Percentiles rank a stretch among this genome's conserved stretches.
Evolutionary conservation across 78 protist species (phyloP).

Genomic region (Dictyostelium intermedium): DNA sequence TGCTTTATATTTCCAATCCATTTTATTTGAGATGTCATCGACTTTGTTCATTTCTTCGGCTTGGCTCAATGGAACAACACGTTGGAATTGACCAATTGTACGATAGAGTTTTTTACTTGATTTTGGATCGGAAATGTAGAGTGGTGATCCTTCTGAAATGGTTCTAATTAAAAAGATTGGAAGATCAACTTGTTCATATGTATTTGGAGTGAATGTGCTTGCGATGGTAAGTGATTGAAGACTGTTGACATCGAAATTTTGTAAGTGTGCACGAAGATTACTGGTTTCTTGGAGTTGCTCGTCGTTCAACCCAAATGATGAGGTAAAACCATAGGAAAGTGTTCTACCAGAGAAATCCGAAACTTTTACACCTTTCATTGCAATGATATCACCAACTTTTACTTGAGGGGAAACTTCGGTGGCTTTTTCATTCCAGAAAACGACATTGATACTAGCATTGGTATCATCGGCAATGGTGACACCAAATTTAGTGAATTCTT

Average conservation of each 20-base stretch:
- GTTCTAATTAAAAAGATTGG: constrained; percentile 3
- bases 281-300: not conserved
- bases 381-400: constrained; percentile 25
- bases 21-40: not conserved
- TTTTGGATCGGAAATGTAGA: not conserved
- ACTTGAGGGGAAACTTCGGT: not conserved
- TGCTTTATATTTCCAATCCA: not conserved
- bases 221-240: not conserved
- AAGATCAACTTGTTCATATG: not conserved
- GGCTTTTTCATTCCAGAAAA: constrained; percentile 1
- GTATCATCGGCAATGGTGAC: not conserved
- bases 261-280: not conserved
- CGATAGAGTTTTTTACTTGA: not conserved
- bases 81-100: not conserved
- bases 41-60: not conserved
- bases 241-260: not conserved
- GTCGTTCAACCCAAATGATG: not conserved
- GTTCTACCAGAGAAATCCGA: not conserved
- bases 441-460: not conserved
- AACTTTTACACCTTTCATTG: constrained; percentile 1
- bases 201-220: not conserved
- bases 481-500: not conserved
- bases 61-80: not conserved
- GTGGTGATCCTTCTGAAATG: not conserved
- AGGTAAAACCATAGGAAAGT: not conserved